phyloP scores from a whole-genome alignment of 495 filamentous ascomycete genomes.

The Evernia prunastri region DNA sequence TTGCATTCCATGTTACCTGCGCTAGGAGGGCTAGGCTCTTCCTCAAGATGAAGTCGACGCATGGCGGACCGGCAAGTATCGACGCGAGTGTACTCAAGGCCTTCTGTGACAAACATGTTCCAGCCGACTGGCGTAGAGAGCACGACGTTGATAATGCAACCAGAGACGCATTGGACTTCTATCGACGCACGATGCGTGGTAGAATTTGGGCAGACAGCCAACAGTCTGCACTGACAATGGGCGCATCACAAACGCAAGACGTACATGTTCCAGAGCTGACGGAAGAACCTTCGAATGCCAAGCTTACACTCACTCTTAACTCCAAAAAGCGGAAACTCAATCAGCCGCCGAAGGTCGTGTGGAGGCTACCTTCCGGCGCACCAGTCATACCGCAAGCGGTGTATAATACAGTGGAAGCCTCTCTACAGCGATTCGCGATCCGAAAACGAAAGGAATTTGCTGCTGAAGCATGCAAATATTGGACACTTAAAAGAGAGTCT shows the following conservation, averaged over 20 bases:
- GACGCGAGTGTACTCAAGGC: slow-evolving; percentile 89
- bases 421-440: slow-evolving; percentile 71
- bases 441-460: slow-evolving; percentile 85
- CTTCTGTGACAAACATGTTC: slow-evolving; percentile 94
- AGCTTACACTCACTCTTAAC: slow-evolving; percentile 55
- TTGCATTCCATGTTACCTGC: slow-evolving; percentile 98
- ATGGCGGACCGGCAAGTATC: slow-evolving; percentile 68
- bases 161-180: slow-evolving; percentile 69
- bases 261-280: slow-evolving; percentile 24
- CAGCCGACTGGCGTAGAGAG: slow-evolving; percentile 79
- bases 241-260: slow-evolving; percentile 55
- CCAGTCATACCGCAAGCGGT: slow-evolving; percentile 87
- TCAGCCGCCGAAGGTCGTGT: slow-evolving; percentile 60
- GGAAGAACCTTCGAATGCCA: slow-evolving; percentile 33
- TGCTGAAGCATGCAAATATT: slow-evolving; percentile 89
- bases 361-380: slow-evolving; percentile 92
- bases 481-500: slow-evolving; percentile 94
- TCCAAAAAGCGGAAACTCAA: slow-evolving; percentile 71
- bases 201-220: slow-evolving; percentile 88
- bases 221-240: slow-evolving; percentile 72
- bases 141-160: slow-evolving; percentile 67
- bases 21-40: slow-evolving; percentile 81
- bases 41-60: slow-evolving; percentile 91
- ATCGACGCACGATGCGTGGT: slow-evolving; percentile 77
- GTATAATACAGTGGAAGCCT: slow-evolving; percentile 70